Evolutionary conservation across 495 filamentous ascomycete genomes (phyloP).

Genomic region (Aspergillus hancockii): DNA sequence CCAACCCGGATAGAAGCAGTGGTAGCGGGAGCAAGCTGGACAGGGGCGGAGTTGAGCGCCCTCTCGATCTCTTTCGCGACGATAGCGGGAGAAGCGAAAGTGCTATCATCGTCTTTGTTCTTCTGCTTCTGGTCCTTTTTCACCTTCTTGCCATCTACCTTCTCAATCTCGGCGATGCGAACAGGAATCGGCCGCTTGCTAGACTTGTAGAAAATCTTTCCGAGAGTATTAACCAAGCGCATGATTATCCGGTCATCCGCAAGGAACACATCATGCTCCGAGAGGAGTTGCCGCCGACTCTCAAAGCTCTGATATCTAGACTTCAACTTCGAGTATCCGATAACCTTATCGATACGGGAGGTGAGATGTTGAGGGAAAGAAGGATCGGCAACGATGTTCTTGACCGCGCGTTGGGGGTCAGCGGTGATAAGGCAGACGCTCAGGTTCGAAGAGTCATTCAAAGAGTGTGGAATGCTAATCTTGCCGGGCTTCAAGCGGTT

Average conservation of each 20-base stretch:
- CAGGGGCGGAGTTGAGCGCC: constrained; percentile 66
- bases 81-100: constrained; percentile 48
- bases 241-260: constrained; percentile 82
- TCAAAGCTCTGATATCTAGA: constrained; percentile 86
- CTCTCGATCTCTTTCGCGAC: constrained; percentile 72
- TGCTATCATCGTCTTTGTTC: constrained; percentile 37
- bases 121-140: constrained; percentile 49
- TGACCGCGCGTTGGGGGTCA: constrained; percentile 86
- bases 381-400: constrained; percentile 76
- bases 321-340: constrained; percentile 80
- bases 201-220: constrained; percentile 84
- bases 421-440: constrained; percentile 82
- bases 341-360: constrained; percentile 74
- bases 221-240: constrained; percentile 72
- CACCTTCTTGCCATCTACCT: constrained; percentile 66
- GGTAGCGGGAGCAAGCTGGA: constrained; percentile 69
- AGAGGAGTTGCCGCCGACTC: constrained; percentile 75
- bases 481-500: constrained; percentile 78
- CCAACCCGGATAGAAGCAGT: constrained; percentile 71
- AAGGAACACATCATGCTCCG: constrained; percentile 85
- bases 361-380: constrained; percentile 73
- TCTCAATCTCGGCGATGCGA: constrained; percentile 62
- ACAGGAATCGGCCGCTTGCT: constrained; percentile 87
- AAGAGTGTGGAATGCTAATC: constrained; percentile 65
- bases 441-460: constrained; percentile 60